Evolutionary conservation across 108 stramenopile species (phyloP).

Genomic region (Parietichytrium sp.): DNA sequence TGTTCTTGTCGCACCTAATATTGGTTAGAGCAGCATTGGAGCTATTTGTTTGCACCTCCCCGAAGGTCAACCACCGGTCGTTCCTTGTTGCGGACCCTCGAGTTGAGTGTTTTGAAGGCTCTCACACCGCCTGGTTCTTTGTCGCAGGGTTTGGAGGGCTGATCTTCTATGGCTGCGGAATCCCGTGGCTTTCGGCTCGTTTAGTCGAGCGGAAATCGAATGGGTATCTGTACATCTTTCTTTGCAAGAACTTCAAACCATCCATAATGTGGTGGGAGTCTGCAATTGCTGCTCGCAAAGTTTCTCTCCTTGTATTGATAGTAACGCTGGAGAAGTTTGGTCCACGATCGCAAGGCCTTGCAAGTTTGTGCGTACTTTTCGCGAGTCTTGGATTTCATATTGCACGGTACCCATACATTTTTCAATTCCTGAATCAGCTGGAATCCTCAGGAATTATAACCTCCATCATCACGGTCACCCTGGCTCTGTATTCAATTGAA

Average conservation of each 20-base stretch:
- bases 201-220: not conserved
- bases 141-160: slow-evolving; percentile 33
- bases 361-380: not conserved
- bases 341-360: not conserved
- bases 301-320: not conserved
- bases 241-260: slow-evolving; percentile 6
- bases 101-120: slow-evolving; percentile 30
- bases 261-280: not conserved
- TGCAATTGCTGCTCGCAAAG: not conserved
- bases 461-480: not conserved
- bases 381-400: not conserved
- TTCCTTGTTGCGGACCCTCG: not conserved
- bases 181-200: not conserved
- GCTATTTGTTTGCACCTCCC: slow-evolving; percentile 25
- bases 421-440: not conserved
- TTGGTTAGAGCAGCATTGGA: not conserved
- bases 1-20: slow-evolving; percentile 30
- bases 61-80: not conserved
- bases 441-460: not conserved
- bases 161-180: slow-evolving; percentile 1
- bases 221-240: not conserved
- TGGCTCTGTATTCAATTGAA: not conserved
- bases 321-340: slow-evolving; percentile 22
- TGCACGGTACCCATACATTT: not conserved
- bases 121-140: not conserved